Evolutionary conservation across 2,329 filamentous ascomycete genomes (phyloP).

Genomic region (Salinomyces thailandicus): DNA sequence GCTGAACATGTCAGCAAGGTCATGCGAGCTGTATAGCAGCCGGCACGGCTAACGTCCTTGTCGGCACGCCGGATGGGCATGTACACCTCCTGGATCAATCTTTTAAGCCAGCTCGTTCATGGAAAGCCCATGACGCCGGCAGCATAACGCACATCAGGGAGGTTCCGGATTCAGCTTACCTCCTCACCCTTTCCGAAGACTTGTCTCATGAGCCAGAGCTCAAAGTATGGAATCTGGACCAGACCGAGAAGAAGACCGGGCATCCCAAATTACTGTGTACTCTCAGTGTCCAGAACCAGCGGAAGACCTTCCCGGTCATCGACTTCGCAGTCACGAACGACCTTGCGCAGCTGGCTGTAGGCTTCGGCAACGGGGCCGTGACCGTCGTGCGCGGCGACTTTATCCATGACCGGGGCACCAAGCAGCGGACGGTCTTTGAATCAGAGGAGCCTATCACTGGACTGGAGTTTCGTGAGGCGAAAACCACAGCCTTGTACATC

Average conservation of each 20-base stretch:
- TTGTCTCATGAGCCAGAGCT: slow-evolving; percentile 75
- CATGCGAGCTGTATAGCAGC: slow-evolving; percentile 76
- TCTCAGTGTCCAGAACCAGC: slow-evolving; percentile 74
- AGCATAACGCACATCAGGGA: slow-evolving; percentile 88
- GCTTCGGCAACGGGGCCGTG: slow-evolving; percentile 90
- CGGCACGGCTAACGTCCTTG: slow-evolving; percentile 79
- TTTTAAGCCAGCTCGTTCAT: slow-evolving; percentile 79
- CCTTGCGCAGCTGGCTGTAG: slow-evolving; percentile 83
- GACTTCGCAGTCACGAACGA: slow-evolving; percentile 82
- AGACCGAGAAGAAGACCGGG: slow-evolving; percentile 86
- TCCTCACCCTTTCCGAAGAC: slow-evolving; percentile 83
- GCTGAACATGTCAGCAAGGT: slow-evolving; percentile 33
- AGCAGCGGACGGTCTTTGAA: slow-evolving; percentile 89
- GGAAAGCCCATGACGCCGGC: slow-evolving; percentile 72
- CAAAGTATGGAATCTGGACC: slow-evolving; percentile 97
- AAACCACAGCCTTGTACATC: slow-evolving; percentile 72
- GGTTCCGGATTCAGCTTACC: slow-evolving; percentile 71
- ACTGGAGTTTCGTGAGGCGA: slow-evolving; percentile 60
- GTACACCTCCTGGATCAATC: slow-evolving; percentile 78
- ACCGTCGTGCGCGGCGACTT: slow-evolving; percentile 89
- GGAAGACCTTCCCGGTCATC: slow-evolving; percentile 89
- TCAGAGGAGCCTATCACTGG: slow-evolving; percentile 94
- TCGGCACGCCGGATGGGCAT: slow-evolving; percentile 73
- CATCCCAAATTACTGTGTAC: slow-evolving; percentile 80
- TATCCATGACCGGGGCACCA: slow-evolving; percentile 87